phyloP scores from a whole-genome alignment of 2,329 filamentous ascomycete species.

The Xylaria sp. region DNA sequence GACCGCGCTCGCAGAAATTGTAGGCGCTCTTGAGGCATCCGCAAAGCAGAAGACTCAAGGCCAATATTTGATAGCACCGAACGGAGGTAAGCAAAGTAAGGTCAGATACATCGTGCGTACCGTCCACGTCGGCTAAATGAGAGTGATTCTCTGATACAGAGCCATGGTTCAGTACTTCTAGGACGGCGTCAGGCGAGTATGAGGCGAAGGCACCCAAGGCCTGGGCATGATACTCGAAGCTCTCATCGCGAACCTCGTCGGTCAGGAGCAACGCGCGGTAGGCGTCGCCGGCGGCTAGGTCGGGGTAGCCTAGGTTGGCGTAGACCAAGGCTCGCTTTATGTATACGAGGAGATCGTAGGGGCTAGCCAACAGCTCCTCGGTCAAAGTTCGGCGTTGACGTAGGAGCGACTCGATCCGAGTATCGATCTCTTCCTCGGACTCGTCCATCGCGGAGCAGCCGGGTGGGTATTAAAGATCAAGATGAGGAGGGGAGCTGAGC shows the following conservation, averaged over 20 bases:
- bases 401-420: constrained; percentile 50
- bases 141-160: constrained; percentile 41
- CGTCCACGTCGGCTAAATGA: constrained; percentile 38
- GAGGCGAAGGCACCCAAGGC: constrained; percentile 57
- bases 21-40: constrained; percentile 70
- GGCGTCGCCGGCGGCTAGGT: constrained; percentile 86
- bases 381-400: constrained; percentile 61
- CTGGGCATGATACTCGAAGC: constrained; percentile 79
- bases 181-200: constrained; percentile 41
- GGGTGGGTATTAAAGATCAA: constrained; percentile 16
- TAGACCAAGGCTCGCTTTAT: constrained; percentile 73
- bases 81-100: constrained; percentile 55
- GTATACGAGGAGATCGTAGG: constrained; percentile 67
- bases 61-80: constrained; percentile 61
- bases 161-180: constrained; percentile 51
- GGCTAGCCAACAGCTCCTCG: constrained; percentile 51
- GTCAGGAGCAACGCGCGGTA: constrained; percentile 87
- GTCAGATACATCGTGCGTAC: constrained; percentile 40
- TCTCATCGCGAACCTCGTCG: constrained; percentile 78
- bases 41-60: constrained; percentile 62
- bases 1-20: constrained; percentile 66
- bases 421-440: constrained; percentile 41
- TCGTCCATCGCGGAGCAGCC: constrained; percentile 29
- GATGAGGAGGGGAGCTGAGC: constrained; percentile 14
- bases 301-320: constrained; percentile 78